Evolutionary conservation across 257 asterid genomes (phyloP).

Genomic region (Solanum paucissectum): DNA sequence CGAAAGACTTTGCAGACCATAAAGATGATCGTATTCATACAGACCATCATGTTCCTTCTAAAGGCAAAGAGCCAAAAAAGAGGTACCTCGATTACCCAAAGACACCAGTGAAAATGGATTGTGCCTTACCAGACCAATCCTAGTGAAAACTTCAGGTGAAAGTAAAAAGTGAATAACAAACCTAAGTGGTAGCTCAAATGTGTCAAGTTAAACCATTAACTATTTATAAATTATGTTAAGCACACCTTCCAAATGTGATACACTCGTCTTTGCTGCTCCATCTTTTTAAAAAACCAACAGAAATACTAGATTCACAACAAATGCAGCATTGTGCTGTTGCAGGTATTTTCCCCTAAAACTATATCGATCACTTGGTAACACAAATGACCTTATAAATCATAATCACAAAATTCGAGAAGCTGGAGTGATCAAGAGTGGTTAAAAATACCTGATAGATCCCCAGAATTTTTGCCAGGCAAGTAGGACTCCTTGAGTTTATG

Average conservation of each 20-base stretch:
- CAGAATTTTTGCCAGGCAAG: slow-evolving; percentile 88
- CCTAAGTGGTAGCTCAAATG: neutral
- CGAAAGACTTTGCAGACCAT: neutral
- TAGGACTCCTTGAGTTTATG: slow-evolving; percentile 59
- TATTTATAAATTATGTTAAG: neutral
- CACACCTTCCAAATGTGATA: neutral
- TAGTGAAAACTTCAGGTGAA: neutral
- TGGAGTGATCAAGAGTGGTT: neutral
- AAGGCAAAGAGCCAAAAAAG: neutral
- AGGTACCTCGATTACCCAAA: neutral
- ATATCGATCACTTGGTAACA: neutral
- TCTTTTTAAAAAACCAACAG: neutral
- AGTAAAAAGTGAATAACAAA: neutral
- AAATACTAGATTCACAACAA: neutral
- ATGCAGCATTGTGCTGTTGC: neutral
- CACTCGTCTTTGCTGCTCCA: neutral
- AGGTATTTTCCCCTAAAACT: neutral
- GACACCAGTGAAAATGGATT: neutral
- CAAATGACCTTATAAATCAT: neutral
- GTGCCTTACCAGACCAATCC: neutral
- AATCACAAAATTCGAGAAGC: neutral
- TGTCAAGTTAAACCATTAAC: neutral
- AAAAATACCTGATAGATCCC: slow-evolving; percentile 90
- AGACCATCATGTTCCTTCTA: neutral
- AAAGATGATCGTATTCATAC: neutral